Percentiles rank a stretch among this genome's conserved stretches.
Conservation (phyloP, 2,329 filamentous ascomycete species). For the Aspergillus sp. region DNA sequence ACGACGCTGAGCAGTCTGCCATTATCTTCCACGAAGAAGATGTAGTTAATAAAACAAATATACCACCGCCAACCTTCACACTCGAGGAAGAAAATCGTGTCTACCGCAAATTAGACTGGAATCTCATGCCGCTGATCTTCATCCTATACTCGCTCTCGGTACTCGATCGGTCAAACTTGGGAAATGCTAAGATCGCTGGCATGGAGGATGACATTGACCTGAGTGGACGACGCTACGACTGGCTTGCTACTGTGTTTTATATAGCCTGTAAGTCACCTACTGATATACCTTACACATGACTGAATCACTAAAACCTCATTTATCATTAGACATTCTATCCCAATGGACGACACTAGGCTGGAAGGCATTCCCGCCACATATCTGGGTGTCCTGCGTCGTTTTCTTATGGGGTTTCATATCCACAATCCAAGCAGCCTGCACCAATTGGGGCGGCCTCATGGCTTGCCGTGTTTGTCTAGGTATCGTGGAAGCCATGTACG, state of each 20-base stretch:
- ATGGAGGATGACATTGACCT: constrained; percentile 49
- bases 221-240: constrained; percentile 43
- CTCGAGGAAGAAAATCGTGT: too few species aligned
- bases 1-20: too few species aligned
- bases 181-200: constrained; percentile 52
- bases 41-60: too few species aligned
- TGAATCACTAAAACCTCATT: constrained; percentile 34
- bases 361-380: constrained; percentile 39
- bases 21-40: too few species aligned
- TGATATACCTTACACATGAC: constrained; percentile 25
- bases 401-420: constrained; percentile 44
- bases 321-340: not conserved
- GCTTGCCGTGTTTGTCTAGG: constrained; percentile 47
- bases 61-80: too few species aligned
- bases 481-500: constrained; percentile 43
- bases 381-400: constrained; percentile 40
- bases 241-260: constrained; percentile 52
- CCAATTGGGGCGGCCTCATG: constrained; percentile 46
- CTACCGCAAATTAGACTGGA: too few species aligned
- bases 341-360: constrained; percentile 19
- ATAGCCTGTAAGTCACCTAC: constrained; percentile 36
- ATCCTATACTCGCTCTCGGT: too few species aligned
- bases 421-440: constrained; percentile 41
- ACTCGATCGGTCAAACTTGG: too few species aligned
- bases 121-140: too few species aligned